A percentile compares a stretch with the other conserved stretches of the same genome.
These are phyloP conservation scores for Tolypocladium sp. DNA, from an alignment of 2,329 filamentous ascomycete species.

Conservation along the genomic window DNA sequence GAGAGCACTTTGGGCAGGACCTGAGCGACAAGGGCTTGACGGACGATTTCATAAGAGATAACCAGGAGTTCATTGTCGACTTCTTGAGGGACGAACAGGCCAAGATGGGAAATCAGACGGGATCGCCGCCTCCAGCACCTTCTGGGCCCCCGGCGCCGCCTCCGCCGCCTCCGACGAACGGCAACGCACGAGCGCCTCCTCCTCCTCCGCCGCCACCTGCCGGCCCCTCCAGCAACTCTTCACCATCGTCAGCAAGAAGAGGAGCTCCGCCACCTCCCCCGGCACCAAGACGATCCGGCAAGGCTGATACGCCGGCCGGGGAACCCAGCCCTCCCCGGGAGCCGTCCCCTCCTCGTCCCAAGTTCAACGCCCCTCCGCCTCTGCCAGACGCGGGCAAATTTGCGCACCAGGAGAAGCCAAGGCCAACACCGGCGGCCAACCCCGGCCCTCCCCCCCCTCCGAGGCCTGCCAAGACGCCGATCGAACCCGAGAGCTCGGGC, in stretches of 20 bases:
- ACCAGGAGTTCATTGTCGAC: slow-evolving; percentile 59
- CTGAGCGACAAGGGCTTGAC: slow-evolving; percentile 53
- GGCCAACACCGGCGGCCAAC: slow-evolving; percentile 13
- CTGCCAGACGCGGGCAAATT: slow-evolving; percentile 85
- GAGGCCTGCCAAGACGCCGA: slow-evolving; percentile 56
- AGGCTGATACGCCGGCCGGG: slow-evolving; percentile 52
- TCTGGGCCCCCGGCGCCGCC: slow-evolving; percentile 13
- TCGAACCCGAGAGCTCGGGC: slow-evolving; percentile 48
- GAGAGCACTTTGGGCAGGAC: slow-evolving; percentile 57
- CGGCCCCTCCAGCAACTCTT: neutral
- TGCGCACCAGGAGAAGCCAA: slow-evolving; percentile 43
- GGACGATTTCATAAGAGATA: slow-evolving; percentile 58
- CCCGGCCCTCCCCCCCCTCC: slow-evolving; percentile 26
- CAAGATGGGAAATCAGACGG: slow-evolving; percentile 16
- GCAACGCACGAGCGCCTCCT: slow-evolving; percentile 24
- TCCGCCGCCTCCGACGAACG: slow-evolving; percentile 19
- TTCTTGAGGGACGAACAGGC: slow-evolving; percentile 51
- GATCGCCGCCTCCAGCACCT: slow-evolving; percentile 9
- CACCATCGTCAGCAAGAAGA: slow-evolving; percentile 8
- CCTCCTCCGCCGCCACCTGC: slow-evolving; percentile 18
- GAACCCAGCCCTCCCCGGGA: slow-evolving; percentile 65
- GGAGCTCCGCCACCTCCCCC: slow-evolving; percentile 22
- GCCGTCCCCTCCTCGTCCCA: slow-evolving; percentile 48
- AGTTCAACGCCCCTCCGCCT: slow-evolving; percentile 79
- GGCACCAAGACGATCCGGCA: slow-evolving; percentile 50